These are phyloP conservation scores for Podila horticola DNA, from an alignment of 192 early-diverging fungal species.

Conservation along the genomic window DNA sequence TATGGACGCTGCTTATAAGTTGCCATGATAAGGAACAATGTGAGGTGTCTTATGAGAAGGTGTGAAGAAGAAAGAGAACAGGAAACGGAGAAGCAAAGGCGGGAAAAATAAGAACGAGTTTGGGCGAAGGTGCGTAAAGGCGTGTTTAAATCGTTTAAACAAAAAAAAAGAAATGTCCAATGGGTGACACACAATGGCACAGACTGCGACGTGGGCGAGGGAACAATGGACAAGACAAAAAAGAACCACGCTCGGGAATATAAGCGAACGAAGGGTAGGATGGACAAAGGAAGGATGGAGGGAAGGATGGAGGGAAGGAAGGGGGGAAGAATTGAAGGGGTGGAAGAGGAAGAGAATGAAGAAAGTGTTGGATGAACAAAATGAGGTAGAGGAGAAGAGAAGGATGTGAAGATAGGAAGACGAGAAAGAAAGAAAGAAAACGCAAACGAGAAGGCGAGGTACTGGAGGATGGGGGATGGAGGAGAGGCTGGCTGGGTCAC, in stretches of 20 bases:
- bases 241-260: no score
- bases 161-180: background rate
- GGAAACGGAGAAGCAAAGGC: background rate
- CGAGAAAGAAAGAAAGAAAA: no score
- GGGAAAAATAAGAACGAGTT: constrained; percentile 5
- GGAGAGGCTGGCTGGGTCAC: no score
- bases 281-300: no score
- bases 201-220: no score
- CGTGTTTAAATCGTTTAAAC: background rate
- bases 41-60: background rate
- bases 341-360: background rate
- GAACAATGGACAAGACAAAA: no score
- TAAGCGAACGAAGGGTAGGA: no score
- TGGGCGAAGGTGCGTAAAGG: background rate
- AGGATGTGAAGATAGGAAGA: background rate
- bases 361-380: background rate
- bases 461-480: no score
- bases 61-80: constrained; percentile 1
- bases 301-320: no score
- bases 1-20: constrained; percentile 30
- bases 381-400: no score
- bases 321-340: background rate
- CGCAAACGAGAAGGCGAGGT: no score
- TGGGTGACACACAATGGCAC: background rate
- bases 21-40: constrained; percentile 7